Conservation (phyloP, 441 rosid species). For the Raphanus hybrid region DNA sequence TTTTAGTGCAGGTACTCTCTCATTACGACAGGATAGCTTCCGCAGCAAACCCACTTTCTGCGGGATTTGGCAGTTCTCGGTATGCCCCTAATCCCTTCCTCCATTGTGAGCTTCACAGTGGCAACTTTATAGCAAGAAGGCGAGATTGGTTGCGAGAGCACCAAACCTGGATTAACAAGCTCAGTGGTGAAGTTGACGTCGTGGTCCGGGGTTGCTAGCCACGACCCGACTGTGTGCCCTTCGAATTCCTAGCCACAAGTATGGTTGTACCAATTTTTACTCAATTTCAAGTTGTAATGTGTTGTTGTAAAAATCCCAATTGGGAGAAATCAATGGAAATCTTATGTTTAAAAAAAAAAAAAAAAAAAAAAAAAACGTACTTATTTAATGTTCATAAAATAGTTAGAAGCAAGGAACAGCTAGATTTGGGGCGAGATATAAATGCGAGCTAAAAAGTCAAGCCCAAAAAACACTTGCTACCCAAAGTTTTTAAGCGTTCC, state of each 20-base stretch:
- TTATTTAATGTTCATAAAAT: not conserved
- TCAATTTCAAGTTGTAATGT: not conserved
- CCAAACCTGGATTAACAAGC: not conserved
- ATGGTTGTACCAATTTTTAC: not conserved
- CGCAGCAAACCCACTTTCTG: no score
- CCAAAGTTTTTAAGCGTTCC: slow-evolving; percentile 23
- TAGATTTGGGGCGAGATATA: slow-evolving; percentile 34
- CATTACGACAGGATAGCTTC: no score
- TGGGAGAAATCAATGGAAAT: no score
- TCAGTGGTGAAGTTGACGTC: not conserved
- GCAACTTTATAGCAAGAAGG: not conserved
- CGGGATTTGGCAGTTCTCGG: no score
- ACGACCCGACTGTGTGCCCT: not conserved
- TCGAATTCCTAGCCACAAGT: not conserved
- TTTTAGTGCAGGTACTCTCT: no score
- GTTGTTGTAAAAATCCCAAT: not conserved
- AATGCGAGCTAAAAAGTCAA: slow-evolving; percentile 34
- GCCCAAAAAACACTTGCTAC: slow-evolving; percentile 27
- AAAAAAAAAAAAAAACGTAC: no score
- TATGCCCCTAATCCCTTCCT: not conserved
- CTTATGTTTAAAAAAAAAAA: no score
- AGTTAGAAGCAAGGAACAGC: not conserved
- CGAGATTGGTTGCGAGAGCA: not conserved
- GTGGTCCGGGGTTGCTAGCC: not conserved
- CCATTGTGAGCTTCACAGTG: not conserved